phyloP scores from a whole-genome alignment of 768 basidiomycete genomes.

The Suillus subaureus region DNA sequence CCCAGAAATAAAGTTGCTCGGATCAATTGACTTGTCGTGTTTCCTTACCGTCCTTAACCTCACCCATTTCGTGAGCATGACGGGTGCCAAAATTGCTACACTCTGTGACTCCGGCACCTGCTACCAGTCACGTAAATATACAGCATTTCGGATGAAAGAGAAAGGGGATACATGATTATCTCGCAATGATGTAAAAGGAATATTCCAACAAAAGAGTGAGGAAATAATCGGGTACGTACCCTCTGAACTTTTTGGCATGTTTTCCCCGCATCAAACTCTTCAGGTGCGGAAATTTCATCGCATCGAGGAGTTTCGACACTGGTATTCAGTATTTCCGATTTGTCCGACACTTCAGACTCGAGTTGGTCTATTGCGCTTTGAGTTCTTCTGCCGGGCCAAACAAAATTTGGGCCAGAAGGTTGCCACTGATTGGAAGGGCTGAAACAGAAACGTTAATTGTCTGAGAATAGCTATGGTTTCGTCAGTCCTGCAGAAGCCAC shows the following conservation, averaged over 20 bases:
- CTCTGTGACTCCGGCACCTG: slow-evolving; percentile 38
- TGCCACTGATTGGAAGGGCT: slow-evolving; percentile 66
- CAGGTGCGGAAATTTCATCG: slow-evolving; percentile 47
- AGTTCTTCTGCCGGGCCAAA: slow-evolving; percentile 55
- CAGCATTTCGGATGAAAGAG: slow-evolving; percentile 9
- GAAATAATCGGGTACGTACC: slow-evolving; percentile 24
- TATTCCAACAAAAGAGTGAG: not conserved
- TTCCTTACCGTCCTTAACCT: slow-evolving; percentile 68
- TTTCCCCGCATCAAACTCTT: slow-evolving; percentile 34
- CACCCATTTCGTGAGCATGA: slow-evolving; percentile 64
- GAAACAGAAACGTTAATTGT: slow-evolving; percentile 72
- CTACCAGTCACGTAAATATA: slow-evolving; percentile 11
- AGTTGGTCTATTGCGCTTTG: slow-evolving; percentile 49
- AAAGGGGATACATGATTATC: not conserved
- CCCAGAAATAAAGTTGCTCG: not conserved
- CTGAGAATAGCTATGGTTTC: not conserved
- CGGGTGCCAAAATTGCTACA: slow-evolving; percentile 46
- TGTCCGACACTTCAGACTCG: slow-evolving; percentile 22
- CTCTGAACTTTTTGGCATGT: slow-evolving; percentile 52
- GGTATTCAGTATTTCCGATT: slow-evolving; percentile 21
- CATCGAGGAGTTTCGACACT: slow-evolving; percentile 67
- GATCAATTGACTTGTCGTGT: slow-evolving; percentile 42
- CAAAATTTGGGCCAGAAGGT: slow-evolving; percentile 39
- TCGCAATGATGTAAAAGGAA: not conserved
- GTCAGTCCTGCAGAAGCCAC: not conserved